Evolutionary conservation across 2,329 filamentous ascomycete species (phyloP).

Genomic region (Curvularia lunata): DNA sequence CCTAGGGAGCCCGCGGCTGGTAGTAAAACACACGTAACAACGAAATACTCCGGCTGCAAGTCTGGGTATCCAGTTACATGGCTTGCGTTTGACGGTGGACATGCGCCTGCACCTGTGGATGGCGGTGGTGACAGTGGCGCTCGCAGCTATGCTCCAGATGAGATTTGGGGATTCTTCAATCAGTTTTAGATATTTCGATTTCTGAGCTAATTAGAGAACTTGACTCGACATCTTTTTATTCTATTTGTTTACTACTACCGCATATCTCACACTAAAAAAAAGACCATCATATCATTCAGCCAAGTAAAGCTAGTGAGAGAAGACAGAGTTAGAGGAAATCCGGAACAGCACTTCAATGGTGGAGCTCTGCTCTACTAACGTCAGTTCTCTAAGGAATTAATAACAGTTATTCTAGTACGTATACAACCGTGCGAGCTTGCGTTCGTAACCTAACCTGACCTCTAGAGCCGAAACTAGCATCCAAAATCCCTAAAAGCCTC

Average conservation of each 20-base stretch:
- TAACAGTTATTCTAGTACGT: neutral
- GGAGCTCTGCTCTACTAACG: too few relatives aligned
- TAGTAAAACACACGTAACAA: slow-evolving; percentile 19
- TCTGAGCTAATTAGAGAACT: neutral
- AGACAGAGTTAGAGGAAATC: too few relatives aligned
- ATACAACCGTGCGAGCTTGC: too few relatives aligned
- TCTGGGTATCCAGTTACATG: slow-evolving; percentile 44
- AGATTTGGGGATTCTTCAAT: slow-evolving; percentile 23
- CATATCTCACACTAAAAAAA: neutral
- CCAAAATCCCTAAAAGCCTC: too few relatives aligned
- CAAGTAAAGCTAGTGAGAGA: too few relatives aligned
- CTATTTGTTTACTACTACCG: neutral
- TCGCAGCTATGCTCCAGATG: slow-evolving; percentile 19
- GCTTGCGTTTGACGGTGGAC: slow-evolving; percentile 29
- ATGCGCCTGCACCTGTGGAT: slow-evolving; percentile 29
- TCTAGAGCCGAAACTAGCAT: too few relatives aligned
- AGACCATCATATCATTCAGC: neutral
- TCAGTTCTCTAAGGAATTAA: too few relatives aligned
- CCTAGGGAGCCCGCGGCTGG: slow-evolving; percentile 24
- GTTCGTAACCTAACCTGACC: too few relatives aligned
- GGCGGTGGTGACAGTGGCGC: slow-evolving; percentile 17
- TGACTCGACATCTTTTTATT: neutral
- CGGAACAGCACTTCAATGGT: too few relatives aligned
- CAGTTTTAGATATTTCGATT: slow-evolving; percentile 9
- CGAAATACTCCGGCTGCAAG: slow-evolving; percentile 32